These are phyloP conservation scores for Coemansia biformis DNA, from an alignment of 192 early-diverging fungal genomes.

Conservation along the genomic window DNA sequence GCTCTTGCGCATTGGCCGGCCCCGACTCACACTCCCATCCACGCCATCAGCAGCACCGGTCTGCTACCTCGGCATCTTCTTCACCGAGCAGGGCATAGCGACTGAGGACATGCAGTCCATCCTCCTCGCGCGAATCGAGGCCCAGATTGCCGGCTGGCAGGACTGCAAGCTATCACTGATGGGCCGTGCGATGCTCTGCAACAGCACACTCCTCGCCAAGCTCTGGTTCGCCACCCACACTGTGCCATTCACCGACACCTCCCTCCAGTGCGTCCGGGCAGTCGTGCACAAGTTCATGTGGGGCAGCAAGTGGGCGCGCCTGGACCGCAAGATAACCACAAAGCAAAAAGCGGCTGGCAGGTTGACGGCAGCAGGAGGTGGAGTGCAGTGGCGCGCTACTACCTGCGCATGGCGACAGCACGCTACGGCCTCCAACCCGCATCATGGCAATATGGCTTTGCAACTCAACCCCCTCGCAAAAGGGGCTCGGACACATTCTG, in stretches of 20 bases:
- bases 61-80: slow-evolving; percentile 8
- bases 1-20: slow-evolving; percentile 3
- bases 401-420: no score
- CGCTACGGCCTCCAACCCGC: no score
- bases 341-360: no score
- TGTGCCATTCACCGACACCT: neutral
- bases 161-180: neutral
- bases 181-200: neutral
- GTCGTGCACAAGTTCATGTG: no score
- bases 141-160: neutral
- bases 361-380: no score
- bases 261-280: no score
- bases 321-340: no score
- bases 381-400: no score
- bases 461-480: no score
- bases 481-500: no score
- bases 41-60: neutral
- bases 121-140: neutral
- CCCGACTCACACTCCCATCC: neutral
- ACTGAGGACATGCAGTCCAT: neutral
- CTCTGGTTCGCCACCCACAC: slow-evolving; percentile 6
- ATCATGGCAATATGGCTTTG: no score
- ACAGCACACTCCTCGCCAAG: slow-evolving; percentile 1
- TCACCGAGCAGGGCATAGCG: slow-evolving; percentile 1
- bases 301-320: no score